Evolutionary conservation across 1,139 yeast genomes (phyloP).

Genomic region (Candida frijolesensis): DNA sequence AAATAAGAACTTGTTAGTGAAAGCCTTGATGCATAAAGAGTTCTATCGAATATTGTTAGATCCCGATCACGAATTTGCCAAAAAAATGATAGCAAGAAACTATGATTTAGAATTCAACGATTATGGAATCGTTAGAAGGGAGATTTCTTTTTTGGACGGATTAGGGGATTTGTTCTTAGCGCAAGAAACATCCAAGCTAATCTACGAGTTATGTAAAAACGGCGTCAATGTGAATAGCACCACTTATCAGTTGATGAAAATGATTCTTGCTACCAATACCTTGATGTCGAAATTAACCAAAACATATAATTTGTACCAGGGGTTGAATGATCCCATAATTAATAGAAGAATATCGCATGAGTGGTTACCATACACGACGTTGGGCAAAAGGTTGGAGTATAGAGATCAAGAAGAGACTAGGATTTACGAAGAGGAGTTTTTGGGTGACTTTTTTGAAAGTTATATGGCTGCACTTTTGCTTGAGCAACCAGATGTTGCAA

Average conservation of each 20-base stretch:
- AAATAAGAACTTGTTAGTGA: constrained; percentile 34
- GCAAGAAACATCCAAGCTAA: constrained; percentile 38
- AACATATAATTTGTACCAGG: constrained; percentile 40
- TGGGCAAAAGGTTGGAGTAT: constrained; percentile 20
- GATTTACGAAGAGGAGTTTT: constrained; percentile 44
- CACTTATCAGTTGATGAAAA: constrained; percentile 35
- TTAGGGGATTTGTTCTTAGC: constrained; percentile 47
- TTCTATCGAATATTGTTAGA: constrained; percentile 35
- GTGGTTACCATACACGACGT: constrained; percentile 28
- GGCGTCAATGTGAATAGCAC: constrained; percentile 15
- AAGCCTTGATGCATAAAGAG: constrained; percentile 46
- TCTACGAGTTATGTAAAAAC: constrained; percentile 28
- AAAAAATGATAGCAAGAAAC: constrained; percentile 23
- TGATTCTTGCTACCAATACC: constrained; percentile 44
- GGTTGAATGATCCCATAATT: constrained; percentile 35
- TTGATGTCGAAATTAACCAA: constrained; percentile 39
- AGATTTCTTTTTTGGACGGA: constrained; percentile 47
- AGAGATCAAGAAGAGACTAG: constrained; percentile 24
- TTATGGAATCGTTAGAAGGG: constrained; percentile 33
- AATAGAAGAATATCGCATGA: constrained; percentile 18
- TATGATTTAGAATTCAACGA: constrained; percentile 19
- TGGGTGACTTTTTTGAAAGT: constrained; percentile 48
- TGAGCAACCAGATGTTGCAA: constrained; percentile 43
- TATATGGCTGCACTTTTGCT: constrained; percentile 47
- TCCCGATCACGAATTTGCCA: constrained; percentile 33